These are phyloP conservation scores for Ampelomyces quisqualis DNA, from an alignment of 2,329 filamentous ascomycete species.

Conservation along the genomic window DNA sequence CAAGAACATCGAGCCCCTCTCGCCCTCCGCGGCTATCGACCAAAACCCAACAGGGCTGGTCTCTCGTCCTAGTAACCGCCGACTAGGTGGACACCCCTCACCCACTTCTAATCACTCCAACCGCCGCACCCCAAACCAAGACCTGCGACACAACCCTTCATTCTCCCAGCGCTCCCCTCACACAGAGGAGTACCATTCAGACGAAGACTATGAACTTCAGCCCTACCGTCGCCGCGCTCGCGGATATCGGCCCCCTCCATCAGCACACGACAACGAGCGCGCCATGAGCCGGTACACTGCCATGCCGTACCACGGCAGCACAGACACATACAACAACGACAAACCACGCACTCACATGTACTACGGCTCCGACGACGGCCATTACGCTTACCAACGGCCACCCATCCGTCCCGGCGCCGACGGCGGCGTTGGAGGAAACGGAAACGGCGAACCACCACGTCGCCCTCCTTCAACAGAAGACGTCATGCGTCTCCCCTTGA, in stretches of 20 bases:
- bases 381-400: slow-evolving; percentile 12
- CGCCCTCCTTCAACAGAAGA: slow-evolving; percentile 39
- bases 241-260: slow-evolving; percentile 27
- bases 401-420: slow-evolving; percentile 7
- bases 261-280: slow-evolving; percentile 22
- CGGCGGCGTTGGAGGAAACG: no score
- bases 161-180: slow-evolving; percentile 17
- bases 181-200: slow-evolving; percentile 32
- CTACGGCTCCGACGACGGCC: slow-evolving; percentile 26
- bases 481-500: slow-evolving; percentile 37
- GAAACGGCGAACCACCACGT: slow-evolving; percentile 26
- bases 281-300: slow-evolving; percentile 12
- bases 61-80: slow-evolving; percentile 8
- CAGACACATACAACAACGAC: slow-evolving; percentile 20
- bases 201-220: slow-evolving; percentile 28
- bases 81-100: slow-evolving; percentile 13
- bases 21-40: slow-evolving; percentile 14
- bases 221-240: slow-evolving; percentile 30
- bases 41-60: slow-evolving; percentile 9
- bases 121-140: slow-evolving; percentile 12
- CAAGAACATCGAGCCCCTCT: slow-evolving; percentile 10
- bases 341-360: slow-evolving; percentile 27
- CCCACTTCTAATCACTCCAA: slow-evolving; percentile 7
- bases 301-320: slow-evolving; percentile 15
- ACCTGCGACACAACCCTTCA: slow-evolving; percentile 8